These are phyloP conservation scores for Chaetomium strumarium DNA, from an alignment of 2,329 filamentous ascomycete species.

Conservation along the genomic window DNA sequence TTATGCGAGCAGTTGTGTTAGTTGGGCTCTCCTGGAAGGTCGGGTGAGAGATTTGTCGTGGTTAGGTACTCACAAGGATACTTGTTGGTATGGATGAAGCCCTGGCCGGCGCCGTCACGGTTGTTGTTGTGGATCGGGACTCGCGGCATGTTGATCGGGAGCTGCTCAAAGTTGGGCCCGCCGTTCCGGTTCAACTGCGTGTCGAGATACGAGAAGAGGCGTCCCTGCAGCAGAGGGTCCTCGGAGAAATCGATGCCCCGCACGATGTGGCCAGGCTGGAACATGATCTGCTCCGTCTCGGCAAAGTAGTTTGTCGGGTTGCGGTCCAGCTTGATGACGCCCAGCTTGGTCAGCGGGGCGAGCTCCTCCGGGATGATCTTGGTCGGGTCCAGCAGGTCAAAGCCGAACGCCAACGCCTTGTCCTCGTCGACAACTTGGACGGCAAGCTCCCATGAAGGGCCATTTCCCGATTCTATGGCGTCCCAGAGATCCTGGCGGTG, in stretches of 20 bases:
- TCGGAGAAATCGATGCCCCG: conserved; percentile 73
- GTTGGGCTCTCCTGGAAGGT: too few species aligned
- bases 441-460: conserved; percentile 37
- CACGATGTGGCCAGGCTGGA: conserved; percentile 74
- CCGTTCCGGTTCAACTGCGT: conserved; percentile 66
- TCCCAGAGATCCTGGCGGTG: conserved; percentile 57
- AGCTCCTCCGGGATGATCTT: conserved; percentile 80
- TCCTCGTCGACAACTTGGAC: conserved; percentile 72
- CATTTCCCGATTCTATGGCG: conserved; percentile 25
- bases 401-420: conserved; percentile 71
- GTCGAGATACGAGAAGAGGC: conserved; percentile 63
- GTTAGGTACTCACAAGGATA: conserved; percentile 84
- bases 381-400: conserved; percentile 78
- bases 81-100: conserved; percentile 63
- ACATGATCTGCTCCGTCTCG: conserved; percentile 76
- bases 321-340: conserved; percentile 71
- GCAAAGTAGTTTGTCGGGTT: conserved; percentile 79
- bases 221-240: conserved; percentile 67
- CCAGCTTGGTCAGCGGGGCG: conserved; percentile 70
- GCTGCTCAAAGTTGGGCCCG: conserved; percentile 68
- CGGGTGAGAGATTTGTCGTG: conserved; percentile 55
- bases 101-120: conserved; percentile 69
- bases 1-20: too few species aligned
- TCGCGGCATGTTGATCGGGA: conserved; percentile 70
- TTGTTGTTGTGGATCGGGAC: conserved; percentile 72